Evolutionary conservation across 768 basidiomycete genomes (phyloP), one percentile per base, ranked within the genome.

Genomic region (Tephrocybe sp.): DNA sequence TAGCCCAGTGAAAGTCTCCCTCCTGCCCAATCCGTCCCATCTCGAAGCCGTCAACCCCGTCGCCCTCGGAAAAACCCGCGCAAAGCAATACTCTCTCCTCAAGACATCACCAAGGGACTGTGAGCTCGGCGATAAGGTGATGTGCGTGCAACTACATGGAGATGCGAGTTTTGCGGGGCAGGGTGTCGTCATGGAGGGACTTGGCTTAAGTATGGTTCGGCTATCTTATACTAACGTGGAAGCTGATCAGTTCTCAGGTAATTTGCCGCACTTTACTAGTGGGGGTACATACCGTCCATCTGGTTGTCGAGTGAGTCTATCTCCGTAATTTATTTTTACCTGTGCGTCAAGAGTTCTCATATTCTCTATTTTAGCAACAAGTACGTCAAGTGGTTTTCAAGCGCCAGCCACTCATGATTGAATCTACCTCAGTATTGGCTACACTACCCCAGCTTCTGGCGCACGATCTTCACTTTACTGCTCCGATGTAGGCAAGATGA

Each of bases 141-240:
- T 96, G 82, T 92, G 87, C 54, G 86, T 96, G 0, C 91, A 94
- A 59, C 66, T 97, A 39, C 94, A 96, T 55, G 94, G 94, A 2
- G 94, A 97, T 64, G 92, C 90, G 1, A 91, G 88, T 50, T 95
- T 96, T 61, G 80, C 87, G 0, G 94, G 93, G 0, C 94, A 96
- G 64, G 93, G 94, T 2, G 76, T 96, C 4, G 81, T 94, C 15
- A 94, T 92, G 84, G 94, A 96, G 65, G 77, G 79, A 15, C 74
- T 97, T 26, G 90, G 92, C 5, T 69, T 96, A 47, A 93, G 90
- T 84, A 54, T 43, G 86, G n/a, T n/a, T 71, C 9, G 5, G 31
- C 7, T 34, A 13, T 42, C 40, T 22, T 12, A n/a, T 15, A 24
- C 36, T 38, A 9, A 9, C 15, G 22, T 4, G 15, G 16, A 11